Conservation (phyloP, 441 rosid genomes). For the Brassica balearica region DNA sequence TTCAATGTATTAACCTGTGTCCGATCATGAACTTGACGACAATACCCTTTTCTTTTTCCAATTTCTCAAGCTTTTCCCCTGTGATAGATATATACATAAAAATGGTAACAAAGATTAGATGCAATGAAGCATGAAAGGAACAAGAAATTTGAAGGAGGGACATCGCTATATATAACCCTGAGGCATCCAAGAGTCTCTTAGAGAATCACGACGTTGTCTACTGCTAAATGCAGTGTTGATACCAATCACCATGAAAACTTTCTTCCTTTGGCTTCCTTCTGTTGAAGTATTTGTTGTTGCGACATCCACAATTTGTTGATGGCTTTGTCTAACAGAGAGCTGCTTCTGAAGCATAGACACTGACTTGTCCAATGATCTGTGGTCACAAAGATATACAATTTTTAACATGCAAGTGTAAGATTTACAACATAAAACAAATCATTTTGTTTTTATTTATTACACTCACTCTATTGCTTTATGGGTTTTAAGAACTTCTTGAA, state of each 20-base stretch:
- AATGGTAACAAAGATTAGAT: neutral
- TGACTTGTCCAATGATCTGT: conserved; percentile 78
- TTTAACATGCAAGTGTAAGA: conserved; percentile 13
- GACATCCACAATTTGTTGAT: conserved; percentile 52
- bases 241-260: conserved; percentile 85
- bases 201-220: conserved; percentile 91
- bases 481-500: conserved; percentile 72
- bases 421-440: neutral
- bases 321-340: conserved; percentile 61
- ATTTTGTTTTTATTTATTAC: neutral
- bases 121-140: conserved; percentile 10
- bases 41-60: conserved; percentile 91
- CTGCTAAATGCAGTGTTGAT: conserved; percentile 96
- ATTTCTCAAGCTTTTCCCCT: conserved; percentile 78
- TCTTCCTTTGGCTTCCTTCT: conserved; percentile 51
- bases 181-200: conserved; percentile 98
- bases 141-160: conserved; percentile 23
- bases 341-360: conserved; percentile 81
- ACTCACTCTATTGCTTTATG: conserved; percentile 89
- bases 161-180: conserved; percentile 57
- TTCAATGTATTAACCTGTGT: conserved; percentile 63
- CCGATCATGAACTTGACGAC: conserved; percentile 93
- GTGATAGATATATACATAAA: conserved; percentile 18
- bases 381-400: conserved; percentile 4
- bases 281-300: conserved; percentile 40